A percentile compares a stretch with the other conserved stretches of the same genome.
Evolutionary conservation across 768 basidiomycete genomes (phyloP).

Genomic region (Dacryopinax spathularia): DNA sequence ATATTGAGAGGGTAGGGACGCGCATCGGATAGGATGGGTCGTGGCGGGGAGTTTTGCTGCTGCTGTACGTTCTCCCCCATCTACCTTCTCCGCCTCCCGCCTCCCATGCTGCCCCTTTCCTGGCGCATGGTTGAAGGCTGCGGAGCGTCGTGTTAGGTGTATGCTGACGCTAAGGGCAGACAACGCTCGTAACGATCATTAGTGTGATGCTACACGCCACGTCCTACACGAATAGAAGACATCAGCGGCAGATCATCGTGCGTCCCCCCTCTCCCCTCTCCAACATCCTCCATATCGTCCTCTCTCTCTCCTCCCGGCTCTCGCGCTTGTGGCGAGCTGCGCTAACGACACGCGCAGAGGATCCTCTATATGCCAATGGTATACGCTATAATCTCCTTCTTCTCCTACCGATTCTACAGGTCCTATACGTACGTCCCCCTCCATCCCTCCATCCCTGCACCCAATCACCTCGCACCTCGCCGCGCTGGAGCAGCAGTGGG

Average conservation of each 20-base stretch:
- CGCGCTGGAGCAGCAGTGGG: too few relatives aligned
- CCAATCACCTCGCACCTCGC: background rate
- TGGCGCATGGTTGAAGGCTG: too few relatives aligned
- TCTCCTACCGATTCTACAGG: constrained; percentile 73
- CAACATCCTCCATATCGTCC: background rate
- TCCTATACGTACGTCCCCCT: constrained; percentile 36
- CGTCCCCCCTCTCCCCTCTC: constrained; percentile 29
- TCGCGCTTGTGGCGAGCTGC: constrained; percentile 25
- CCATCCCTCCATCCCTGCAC: background rate
- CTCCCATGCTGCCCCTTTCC: too few relatives aligned
- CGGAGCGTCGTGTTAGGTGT: too few relatives aligned
- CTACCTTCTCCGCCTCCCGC: background rate
- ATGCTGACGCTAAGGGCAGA: background rate
- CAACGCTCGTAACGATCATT: background rate
- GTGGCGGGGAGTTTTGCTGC: background rate
- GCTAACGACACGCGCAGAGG: constrained; percentile 23
- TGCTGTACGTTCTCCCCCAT: background rate
- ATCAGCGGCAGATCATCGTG: constrained; percentile 56
- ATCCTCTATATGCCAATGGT: constrained; percentile 67
- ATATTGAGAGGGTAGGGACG: background rate
- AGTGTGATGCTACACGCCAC: constrained; percentile 16
- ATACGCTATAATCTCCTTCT: constrained; percentile 70
- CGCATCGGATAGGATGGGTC: background rate
- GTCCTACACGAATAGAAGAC: constrained; percentile 51
- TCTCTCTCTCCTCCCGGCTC: background rate